phyloP scores from a whole-genome alignment of 2,329 filamentous ascomycete species.

The Onygenales sp. region DNA sequence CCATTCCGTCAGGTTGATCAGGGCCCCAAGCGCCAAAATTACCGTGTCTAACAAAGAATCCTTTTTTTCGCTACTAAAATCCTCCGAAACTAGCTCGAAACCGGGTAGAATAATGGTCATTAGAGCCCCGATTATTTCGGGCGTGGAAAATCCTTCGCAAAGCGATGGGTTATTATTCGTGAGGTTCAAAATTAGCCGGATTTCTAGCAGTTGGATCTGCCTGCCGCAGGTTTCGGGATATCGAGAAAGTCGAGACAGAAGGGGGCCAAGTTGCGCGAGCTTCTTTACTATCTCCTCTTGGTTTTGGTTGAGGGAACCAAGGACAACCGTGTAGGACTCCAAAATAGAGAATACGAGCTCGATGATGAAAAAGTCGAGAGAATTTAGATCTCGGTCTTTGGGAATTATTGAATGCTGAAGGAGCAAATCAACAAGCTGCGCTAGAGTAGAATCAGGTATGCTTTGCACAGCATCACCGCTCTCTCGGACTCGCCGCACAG shows the following conservation, averaged over 20 bases:
- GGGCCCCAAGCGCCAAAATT: conserved; percentile 66
- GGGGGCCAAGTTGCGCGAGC: conserved; percentile 27
- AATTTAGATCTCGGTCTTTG: conserved; percentile 4
- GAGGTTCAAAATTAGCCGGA: conserved; percentile 71
- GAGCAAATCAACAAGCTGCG: conserved; percentile 22
- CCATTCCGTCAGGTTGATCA: conserved; percentile 83
- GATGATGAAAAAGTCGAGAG: conserved; percentile 17
- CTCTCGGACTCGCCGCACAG: conserved; percentile 23
- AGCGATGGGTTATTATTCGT: conserved; percentile 70
- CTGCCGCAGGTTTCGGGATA: conserved; percentile 12
- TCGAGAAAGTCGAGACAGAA: conserved; percentile 23
- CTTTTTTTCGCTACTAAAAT: conserved; percentile 33
- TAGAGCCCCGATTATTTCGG: conserved; percentile 27
- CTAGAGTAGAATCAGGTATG: conserved; percentile 20
- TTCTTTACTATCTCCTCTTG: conserved; percentile 19
- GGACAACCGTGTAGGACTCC: conserved; percentile 26
- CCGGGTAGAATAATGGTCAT: conserved; percentile 26
- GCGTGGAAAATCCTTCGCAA: conserved; percentile 55
- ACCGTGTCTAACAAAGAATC: conserved; percentile 59
- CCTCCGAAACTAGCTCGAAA: conserved; percentile 20
- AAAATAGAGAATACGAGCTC: conserved; percentile 26
- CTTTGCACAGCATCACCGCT: conserved; percentile 19
- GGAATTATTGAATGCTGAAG: conserved; percentile 12
- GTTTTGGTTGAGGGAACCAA: conserved; percentile 17
- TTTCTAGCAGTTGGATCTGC: conserved; percentile 31